Evolutionary conservation across 1,284 basidiomycete species (phyloP).

Genomic region (Ceratobasidium sp.): DNA sequence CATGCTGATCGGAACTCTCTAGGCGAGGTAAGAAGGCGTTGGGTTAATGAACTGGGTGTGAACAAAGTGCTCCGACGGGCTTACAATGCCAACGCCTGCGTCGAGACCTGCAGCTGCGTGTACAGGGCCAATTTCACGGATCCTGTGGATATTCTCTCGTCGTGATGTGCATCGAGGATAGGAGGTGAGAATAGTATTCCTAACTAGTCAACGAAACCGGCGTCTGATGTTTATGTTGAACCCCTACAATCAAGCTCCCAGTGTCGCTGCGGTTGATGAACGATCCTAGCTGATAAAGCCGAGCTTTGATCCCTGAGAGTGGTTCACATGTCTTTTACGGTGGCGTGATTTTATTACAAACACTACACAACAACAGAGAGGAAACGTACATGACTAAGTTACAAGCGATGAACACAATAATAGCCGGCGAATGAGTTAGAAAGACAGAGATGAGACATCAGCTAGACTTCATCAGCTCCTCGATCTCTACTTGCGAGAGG

Average conservation of each 20-base stretch:
- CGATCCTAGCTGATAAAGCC: not conserved
- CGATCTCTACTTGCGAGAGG: conserved; percentile 78
- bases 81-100: not conserved
- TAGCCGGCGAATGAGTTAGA: not conserved
- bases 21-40: not conserved
- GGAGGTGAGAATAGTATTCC: conserved; percentile 2
- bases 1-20: not conserved
- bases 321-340: conserved; percentile 5
- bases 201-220: not conserved
- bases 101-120: conserved; percentile 6
- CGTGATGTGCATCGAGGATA: not conserved
- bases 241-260: not conserved
- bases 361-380: not conserved
- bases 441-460: conserved; percentile 26
- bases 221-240: not conserved
- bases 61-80: conserved; percentile 1
- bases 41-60: not conserved
- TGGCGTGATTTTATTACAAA: conserved; percentile 7
- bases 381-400: conserved; percentile 10
- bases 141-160: not conserved
- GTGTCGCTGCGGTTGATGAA: not conserved
- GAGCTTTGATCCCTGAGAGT: not conserved
- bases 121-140: not conserved
- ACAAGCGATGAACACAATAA: conserved; percentile 11
- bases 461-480: conserved; percentile 58